Percentiles rank a stretch among this genome's conserved stretches.
These are phyloP conservation scores for Umbelopsis vinacea DNA, from an alignment of 192 early-diverging fungal species.

Conservation along the genomic window DNA sequence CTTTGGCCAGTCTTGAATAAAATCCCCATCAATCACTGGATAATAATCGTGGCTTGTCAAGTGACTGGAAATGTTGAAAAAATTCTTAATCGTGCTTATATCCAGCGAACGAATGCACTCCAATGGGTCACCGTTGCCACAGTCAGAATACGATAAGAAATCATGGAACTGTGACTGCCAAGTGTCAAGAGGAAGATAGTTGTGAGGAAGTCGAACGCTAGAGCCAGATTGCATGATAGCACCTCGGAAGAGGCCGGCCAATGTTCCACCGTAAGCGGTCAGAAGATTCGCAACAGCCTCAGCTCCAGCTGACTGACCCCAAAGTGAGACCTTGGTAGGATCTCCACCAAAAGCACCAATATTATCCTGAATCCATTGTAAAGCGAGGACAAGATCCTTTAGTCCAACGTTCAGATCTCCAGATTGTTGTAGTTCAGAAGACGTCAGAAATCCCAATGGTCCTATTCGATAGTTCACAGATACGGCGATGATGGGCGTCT, in stretches of 20 bases:
- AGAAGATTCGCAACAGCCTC: background rate
- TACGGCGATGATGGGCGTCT: constrained; percentile 41
- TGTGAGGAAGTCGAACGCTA: background rate
- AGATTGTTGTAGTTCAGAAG: constrained; percentile 27
- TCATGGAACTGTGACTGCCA: constrained; percentile 4
- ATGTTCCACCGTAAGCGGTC: background rate
- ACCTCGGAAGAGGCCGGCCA: background rate
- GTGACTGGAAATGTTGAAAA: background rate
- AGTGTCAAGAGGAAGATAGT: constrained; percentile 6
- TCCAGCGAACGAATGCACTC: constrained; percentile 1
- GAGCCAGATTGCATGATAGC: constrained; percentile 9
- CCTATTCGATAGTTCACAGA: constrained; percentile 66
- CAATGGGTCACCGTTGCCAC: background rate
- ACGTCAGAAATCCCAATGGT: constrained; percentile 52
- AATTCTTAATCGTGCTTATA: background rate
- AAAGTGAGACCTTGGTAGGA: constrained; percentile 54
- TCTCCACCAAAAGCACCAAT: constrained; percentile 70
- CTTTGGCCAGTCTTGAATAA: constrained; percentile 17
- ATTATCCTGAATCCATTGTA: constrained; percentile 65
- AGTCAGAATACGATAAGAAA: background rate
- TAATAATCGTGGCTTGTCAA: background rate
- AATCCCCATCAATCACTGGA: constrained; percentile 10
- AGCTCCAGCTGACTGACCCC: constrained; percentile 64
- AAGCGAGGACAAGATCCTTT: constrained; percentile 32
- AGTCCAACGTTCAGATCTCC: constrained; percentile 18